Base-by-base conservation (phyloP, 2,329 filamentous ascomycete species). In the Fulvia fulva region DNA sequence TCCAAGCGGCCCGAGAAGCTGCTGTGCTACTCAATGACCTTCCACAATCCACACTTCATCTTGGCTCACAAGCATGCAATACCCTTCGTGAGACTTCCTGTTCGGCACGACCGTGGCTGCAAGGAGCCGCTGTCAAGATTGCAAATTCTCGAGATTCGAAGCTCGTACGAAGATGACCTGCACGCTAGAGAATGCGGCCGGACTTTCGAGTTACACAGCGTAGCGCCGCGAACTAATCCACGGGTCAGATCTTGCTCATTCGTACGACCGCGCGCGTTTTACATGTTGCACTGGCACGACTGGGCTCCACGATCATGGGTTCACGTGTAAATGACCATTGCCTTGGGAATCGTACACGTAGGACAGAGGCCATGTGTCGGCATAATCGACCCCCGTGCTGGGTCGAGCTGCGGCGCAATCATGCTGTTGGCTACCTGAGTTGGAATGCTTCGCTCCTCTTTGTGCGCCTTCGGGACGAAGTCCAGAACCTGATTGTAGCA, bases 111-210 rank as follows among this genome's bases (percentile, higher is more conserved):
- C 26, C 43, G 43, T 53, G 37, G 47, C 41, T 49, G 55, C 55
- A 53, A 53, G 55, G 50, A 57, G 55, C 55, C 55, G 55, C 55
- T 57, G 55, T 57, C 55, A 57, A 21, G 11, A 50, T 32, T 50
- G 23, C 22, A 28, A 32, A 41, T 46, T 11, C 21, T 23, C 19
- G 25, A 19, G 23, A 12, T 14, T 53, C 25, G 22, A 41, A 44
- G 11, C 34, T 52, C 23, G 55, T 23, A 57, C 44, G 25, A 30
- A 41, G 50, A 44, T 44, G 21, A n/a, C 28, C 30, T 32, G 37
- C 23, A 43, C 50, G 51, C 55, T 57, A 57, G 55, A 57, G 34
- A 57, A 57, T 30, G 51, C 37, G 7, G 47, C 47, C 25, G 47
- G n/a, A 50, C 6, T 50, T n/a, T n/a, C 25, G 26, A 16, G 47